Conservation (phyloP, 2,329 filamentous ascomycete genomes). For the Trichophyton simii region DNA sequence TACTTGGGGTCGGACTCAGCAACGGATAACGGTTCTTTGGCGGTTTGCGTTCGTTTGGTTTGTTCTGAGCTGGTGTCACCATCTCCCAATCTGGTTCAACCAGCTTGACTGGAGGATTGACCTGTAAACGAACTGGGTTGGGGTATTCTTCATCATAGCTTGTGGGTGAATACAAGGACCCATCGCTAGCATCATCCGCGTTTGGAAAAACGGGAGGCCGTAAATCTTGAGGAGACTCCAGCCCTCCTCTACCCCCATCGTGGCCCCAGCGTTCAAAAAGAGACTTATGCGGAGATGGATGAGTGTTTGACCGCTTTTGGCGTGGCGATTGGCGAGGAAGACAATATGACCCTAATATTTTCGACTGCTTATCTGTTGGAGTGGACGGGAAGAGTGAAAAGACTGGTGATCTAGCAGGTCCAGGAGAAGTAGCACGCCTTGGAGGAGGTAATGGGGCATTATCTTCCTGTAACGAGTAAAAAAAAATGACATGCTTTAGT, state of each 20-base stretch:
- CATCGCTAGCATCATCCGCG: neutral
- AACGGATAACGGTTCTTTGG: neutral
- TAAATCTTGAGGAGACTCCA: neutral
- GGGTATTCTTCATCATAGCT: neutral
- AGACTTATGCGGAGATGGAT: conserved; percentile 7
- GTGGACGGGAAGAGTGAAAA: conserved; percentile 30
- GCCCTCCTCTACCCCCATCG: neutral
- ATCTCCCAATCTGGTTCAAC: conserved; percentile 13
- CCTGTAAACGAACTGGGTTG: conserved; percentile 6
- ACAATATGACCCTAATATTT: conserved; percentile 15
- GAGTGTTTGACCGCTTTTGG: conserved; percentile 16
- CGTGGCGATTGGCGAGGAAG: conserved; percentile 18
- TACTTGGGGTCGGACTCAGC: neutral
- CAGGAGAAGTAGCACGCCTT: conserved; percentile 28
- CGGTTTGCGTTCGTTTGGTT: neutral
- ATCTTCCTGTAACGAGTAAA: neutral
- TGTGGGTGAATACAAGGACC: neutral
- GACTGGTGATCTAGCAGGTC: conserved; percentile 23
- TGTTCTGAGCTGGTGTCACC: conserved; percentile 8
- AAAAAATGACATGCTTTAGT: neutral
- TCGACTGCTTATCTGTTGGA: conserved; percentile 21
- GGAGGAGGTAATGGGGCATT: conserved; percentile 14
- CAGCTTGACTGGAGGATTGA: conserved; percentile 6
- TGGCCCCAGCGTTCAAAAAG: neutral
- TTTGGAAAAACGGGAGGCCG: neutral